A percentile compares a stretch with the other conserved stretches of the same genome.
phyloP scores from a whole-genome alignment of 306 rosid genomes.

The Elaeagnus macrophylla region DNA sequence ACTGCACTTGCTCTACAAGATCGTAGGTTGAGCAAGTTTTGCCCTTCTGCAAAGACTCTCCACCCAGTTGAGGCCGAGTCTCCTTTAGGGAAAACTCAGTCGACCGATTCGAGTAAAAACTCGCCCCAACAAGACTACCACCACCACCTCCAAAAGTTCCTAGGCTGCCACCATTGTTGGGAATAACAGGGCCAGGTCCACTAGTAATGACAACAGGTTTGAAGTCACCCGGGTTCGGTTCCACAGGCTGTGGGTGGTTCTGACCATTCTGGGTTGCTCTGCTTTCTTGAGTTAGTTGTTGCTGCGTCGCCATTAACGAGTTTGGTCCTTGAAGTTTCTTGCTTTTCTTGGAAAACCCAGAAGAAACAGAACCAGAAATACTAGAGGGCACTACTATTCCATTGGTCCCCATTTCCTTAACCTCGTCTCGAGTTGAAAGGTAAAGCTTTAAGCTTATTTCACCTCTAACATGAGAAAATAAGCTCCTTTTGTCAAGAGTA shows the following conservation, averaged over 20 bases:
- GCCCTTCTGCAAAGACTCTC: slow-evolving; percentile 42
- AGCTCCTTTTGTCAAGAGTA: slow-evolving; percentile 46
- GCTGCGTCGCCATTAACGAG: slow-evolving; percentile 26
- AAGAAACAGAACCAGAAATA: slow-evolving; percentile 8
- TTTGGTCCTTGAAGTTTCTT: slow-evolving; percentile 32
- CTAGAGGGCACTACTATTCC: slow-evolving; percentile 12
- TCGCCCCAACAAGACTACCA: slow-evolving; percentile 15
- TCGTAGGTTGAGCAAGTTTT: slow-evolving; percentile 53
- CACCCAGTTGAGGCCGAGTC: slow-evolving; percentile 52
- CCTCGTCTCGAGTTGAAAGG: slow-evolving; percentile 24
- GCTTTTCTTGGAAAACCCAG: slow-evolving; percentile 36
- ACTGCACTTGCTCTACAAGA: slow-evolving; percentile 56
- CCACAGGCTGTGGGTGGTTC: slow-evolving; percentile 29
- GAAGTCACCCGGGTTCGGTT: slow-evolving; percentile 25
- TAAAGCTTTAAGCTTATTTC: slow-evolving; percentile 51
- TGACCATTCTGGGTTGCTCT: slow-evolving; percentile 24
- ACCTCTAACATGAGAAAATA: slow-evolving; percentile 54
- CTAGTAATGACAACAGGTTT: slow-evolving; percentile 34
- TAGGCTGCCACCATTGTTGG: slow-evolving; percentile 12
- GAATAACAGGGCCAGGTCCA: slow-evolving; percentile 21
- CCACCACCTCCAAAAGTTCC: slow-evolving; percentile 1
- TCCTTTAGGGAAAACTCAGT: slow-evolving; percentile 48
- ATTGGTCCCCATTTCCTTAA: slow-evolving; percentile 17
- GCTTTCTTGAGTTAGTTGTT: slow-evolving; percentile 23
- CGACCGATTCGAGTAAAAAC: slow-evolving; percentile 19